Evolutionary conservation across 2,329 filamentous ascomycete species (phyloP), one percentile per base, ranked within the genome.

Genomic region (Didymella arachidicola): DNA sequence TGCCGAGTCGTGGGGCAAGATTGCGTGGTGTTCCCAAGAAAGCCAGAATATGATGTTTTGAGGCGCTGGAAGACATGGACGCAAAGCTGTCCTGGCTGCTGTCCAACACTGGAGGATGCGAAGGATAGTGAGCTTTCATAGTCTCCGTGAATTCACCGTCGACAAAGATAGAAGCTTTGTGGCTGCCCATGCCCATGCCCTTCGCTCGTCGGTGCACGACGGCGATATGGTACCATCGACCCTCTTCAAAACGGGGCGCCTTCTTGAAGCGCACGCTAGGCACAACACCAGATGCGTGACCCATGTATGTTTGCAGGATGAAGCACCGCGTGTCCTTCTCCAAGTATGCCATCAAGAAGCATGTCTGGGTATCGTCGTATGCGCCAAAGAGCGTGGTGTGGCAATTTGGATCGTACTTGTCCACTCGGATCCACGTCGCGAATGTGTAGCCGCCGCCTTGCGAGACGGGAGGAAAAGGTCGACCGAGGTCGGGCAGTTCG

Each of bases 381-480:
- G 95, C 92, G 26, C 95, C 95, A 75, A 99, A 99, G 14, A 99
- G 85, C 0, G 95, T 99, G 0, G 95, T 99, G 75, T 99, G 95
- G 16, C 90, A 88, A 44, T 86, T 86, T 5, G 86, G 80, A 74
- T 99, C 96, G 75, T 95, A 98, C 39, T 87, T 83, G 74, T 98
- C 93, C 59, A 99, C 86, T 19, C 90, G 87, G 48, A 97, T 85
- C 95, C 95, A 99, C 0, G 92, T 86, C 44, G 91, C 86, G 60
- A 99, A 89, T 0, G 93, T 96, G 78, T 98, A 99, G 19, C 95
- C 96, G 30, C 80, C 77, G n/a, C 84, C 81, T 10, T 88, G 86
- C 18, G 88, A 87, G 53, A 86, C 83, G 1, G 95, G 93, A 11
- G 95, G 96, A 69, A 99, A 99, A 1, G 87, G 79, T 30, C 91